A percentile compares a stretch with the other conserved stretches of the same genome.
These are phyloP conservation scores for Nicotiana attenuata DNA, from an alignment of 257 asterid species.

Conservation along the genomic window DNA sequence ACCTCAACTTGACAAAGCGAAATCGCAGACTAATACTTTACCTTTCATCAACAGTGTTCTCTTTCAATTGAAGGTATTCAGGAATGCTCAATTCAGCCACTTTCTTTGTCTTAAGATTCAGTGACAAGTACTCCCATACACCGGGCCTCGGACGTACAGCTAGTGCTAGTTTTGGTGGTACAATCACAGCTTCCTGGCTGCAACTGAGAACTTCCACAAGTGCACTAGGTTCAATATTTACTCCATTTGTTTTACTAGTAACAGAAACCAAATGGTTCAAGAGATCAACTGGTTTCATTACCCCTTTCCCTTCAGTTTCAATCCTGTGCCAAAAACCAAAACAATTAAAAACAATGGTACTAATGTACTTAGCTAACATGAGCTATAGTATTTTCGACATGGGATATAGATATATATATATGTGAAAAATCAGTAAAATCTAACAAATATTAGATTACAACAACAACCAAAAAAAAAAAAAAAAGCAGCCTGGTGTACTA, in stretches of 20 bases:
- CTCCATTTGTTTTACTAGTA: conserved; percentile 6
- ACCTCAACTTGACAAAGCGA: no score
- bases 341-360: not conserved
- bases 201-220: conserved; percentile 9
- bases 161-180: conserved; percentile 28
- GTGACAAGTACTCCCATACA: conserved; percentile 32
- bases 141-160: conserved; percentile 41
- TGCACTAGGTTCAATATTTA: not conserved
- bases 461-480: no score
- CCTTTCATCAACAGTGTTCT: conserved; percentile 23
- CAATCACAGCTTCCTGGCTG: conserved; percentile 30
- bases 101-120: conserved; percentile 17
- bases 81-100: conserved; percentile 20
- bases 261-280: conserved; percentile 8
- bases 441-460: no score
- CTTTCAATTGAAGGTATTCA: conserved; percentile 29
- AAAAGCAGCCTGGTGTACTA: no score
- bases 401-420: no score
- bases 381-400: no score
- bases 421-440: no score
- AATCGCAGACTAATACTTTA: not conserved
- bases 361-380: no score
- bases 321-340: conserved; percentile 7
- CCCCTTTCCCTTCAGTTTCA: conserved; percentile 16
- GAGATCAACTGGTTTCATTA: conserved; percentile 16